Evolutionary conservation across 257 asterid species (phyloP).

Genomic region (Rehmannia glutinosa): DNA sequence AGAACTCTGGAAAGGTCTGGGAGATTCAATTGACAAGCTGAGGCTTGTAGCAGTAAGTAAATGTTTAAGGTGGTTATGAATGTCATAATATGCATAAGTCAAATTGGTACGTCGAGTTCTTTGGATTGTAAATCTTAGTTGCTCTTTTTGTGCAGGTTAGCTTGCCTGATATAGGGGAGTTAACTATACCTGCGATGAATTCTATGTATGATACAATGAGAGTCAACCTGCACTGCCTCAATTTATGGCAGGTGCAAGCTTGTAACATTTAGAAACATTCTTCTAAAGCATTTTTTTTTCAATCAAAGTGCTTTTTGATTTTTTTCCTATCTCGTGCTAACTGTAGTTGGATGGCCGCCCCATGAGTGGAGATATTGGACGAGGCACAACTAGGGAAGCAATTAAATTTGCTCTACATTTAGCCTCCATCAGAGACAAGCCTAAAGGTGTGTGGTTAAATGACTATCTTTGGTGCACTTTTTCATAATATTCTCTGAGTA

Average conservation of each 20-base stretch:
- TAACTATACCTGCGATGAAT: slow-evolving; percentile 56
- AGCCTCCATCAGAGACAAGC: slow-evolving; percentile 49
- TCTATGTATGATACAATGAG: slow-evolving; percentile 64
- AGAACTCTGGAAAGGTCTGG: slow-evolving; percentile 76
- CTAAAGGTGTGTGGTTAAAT: slow-evolving; percentile 44
- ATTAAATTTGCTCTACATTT: slow-evolving; percentile 63
- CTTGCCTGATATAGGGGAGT: slow-evolving; percentile 64
- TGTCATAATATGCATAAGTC: neutral
- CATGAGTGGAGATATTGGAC: slow-evolving; percentile 95
- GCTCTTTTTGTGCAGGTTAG: slow-evolving; percentile 53
- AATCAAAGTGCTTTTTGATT: neutral
- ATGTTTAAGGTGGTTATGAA: no score
- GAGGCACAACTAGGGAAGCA: slow-evolving; percentile 83
- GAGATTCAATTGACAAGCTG: slow-evolving; percentile 54
- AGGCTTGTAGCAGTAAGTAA: slow-evolving; percentile 81
- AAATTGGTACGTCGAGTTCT: neutral
- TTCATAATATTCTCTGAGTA: no score
- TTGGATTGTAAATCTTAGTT: neutral
- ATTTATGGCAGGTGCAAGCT: slow-evolving; percentile 73
- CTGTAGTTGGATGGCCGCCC: slow-evolving; percentile 93
- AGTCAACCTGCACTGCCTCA: slow-evolving; percentile 46
- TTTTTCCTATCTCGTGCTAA: neutral
- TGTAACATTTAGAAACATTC: neutral
- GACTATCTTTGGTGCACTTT: no score
- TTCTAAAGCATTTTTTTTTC: neutral